Base-by-base conservation (phyloP, 202 grass and related monocot genomes). In the Schoenoplectus triqueter region DNA sequence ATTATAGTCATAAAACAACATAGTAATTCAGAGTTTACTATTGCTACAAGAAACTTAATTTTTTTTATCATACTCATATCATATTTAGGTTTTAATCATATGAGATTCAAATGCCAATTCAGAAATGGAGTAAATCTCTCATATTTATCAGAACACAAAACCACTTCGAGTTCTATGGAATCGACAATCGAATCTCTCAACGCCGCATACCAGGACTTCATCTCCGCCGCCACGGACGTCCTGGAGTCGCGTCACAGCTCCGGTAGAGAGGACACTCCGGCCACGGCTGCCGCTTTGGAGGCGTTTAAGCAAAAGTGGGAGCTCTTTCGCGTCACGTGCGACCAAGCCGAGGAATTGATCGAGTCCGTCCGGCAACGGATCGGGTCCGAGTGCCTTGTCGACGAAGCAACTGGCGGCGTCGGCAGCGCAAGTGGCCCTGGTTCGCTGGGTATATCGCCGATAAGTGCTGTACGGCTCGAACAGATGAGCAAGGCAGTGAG, bases 401-500 rank as follows among this genome's bases (percentile, higher is more conserved):
- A 98, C 86, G 95, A 98, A 81, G 95, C 95, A 84, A 98, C 92
- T 6, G 88, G 87, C 18, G 86, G 78, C 65, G 73, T 31, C 15
- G 39, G 86, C 2, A 47, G 61, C 0, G 85, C 80, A 0, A 82
- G 80, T 61, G 63, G 64, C 74, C 48, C 86, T 46, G 88, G 50
- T 52, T 76, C 92, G 44, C 91, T 88, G 2, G 91, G 88, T 22
- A 98, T 98, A 85, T 90, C 89, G 60, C 95, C 91, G 20, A 98
- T 98, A 79, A 98, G 95, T 83, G 91, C 91, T 84, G 91, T 95
- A 84, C 95, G 93, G 86, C 95, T 98, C 68, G 95, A 98, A 66
- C 93, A 98, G 88, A 95, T 98, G 95, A 98, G 95, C 91, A 98
- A 95, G 92, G 91, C 93, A 51, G 95, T 98, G 31, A 88, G 95